Conservation (phyloP, 2,329 filamentous ascomycete genomes). For the Chalaropsis ovoidea region DNA sequence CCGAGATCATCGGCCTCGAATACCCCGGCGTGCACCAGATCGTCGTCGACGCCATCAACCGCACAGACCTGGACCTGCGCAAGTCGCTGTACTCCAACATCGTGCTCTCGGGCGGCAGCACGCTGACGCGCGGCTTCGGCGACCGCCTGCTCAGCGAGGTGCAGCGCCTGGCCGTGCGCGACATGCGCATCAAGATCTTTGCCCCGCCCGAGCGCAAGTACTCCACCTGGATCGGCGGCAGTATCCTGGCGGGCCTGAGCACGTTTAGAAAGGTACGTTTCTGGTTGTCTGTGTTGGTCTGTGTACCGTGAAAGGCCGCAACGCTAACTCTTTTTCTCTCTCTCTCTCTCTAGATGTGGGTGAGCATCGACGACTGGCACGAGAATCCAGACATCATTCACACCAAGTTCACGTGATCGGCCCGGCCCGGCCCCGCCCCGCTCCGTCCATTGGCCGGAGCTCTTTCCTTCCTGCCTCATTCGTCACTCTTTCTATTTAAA, state of each 20-base stretch:
- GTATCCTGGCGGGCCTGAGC: slow-evolving; percentile 90
- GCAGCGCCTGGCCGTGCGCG: slow-evolving; percentile 87
- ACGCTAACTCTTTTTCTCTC: slow-evolving; percentile 14
- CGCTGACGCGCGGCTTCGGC: slow-evolving; percentile 91
- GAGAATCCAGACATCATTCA: slow-evolving; percentile 99
- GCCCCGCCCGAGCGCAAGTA: slow-evolving; percentile 96
- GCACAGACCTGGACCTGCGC: slow-evolving; percentile 89
- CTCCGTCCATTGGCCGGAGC: not conserved
- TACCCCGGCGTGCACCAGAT: slow-evolving; percentile 97
- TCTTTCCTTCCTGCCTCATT: not conserved
- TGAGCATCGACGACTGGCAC: slow-evolving; percentile 98
- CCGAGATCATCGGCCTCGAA: slow-evolving; percentile 91
- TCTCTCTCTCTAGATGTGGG: slow-evolving; percentile 76
- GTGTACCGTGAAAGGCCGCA: slow-evolving; percentile 19
- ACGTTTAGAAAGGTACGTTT: slow-evolving; percentile 82
- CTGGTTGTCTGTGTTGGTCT: slow-evolving; percentile 21
- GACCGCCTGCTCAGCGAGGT: slow-evolving; percentile 86
- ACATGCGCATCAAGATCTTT: slow-evolving; percentile 99
- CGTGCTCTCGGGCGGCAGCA: slow-evolving; percentile 90
- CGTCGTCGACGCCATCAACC: slow-evolving; percentile 87
- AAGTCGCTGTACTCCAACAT: slow-evolving; percentile 95
- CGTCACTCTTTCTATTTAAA: no score
- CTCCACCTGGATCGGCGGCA: slow-evolving; percentile 97
- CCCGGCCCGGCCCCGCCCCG: no score
- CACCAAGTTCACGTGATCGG: slow-evolving; percentile 75